Percentiles rank a stretch among this genome's conserved stretches.
Conservation (phyloP, 371 early-diverging fungal genomes). For the Phascolomyces articulosus region DNA sequence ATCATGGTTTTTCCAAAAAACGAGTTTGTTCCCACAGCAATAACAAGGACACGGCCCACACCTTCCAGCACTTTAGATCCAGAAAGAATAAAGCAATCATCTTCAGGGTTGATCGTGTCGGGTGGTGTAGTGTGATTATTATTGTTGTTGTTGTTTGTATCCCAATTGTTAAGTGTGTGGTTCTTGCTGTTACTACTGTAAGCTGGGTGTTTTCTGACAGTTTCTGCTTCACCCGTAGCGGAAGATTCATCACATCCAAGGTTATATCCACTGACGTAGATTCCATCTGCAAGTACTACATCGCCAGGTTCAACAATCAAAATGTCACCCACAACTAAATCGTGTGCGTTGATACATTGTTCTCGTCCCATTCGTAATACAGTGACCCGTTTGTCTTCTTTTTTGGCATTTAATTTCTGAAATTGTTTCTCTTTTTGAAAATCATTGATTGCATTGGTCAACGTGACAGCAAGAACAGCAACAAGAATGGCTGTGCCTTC, state of each 20-base stretch:
- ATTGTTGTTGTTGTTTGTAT: background rate
- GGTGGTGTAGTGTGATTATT: background rate
- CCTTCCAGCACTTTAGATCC: constrained; percentile 94
- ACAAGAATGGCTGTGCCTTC: constrained; percentile 89
- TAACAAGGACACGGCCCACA: constrained; percentile 80
- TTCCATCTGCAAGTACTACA: constrained; percentile 87
- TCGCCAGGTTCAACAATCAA: constrained; percentile 93
- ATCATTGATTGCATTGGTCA: constrained; percentile 95
- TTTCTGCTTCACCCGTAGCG: constrained; percentile 92
- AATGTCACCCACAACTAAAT: constrained; percentile 89
- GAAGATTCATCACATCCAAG: constrained; percentile 90
- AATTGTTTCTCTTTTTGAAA: constrained; percentile 95
- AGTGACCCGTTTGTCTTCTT: constrained; percentile 86
- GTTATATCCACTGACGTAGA: constrained; percentile 80
- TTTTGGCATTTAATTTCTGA: constrained; percentile 88
- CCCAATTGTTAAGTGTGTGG: too few species aligned
- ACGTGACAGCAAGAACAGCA: constrained; percentile 90
- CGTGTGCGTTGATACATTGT: constrained; percentile 79
- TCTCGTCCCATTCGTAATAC: constrained; percentile 78
- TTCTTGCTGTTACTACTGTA: background rate
- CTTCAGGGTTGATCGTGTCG: constrained; percentile 40
- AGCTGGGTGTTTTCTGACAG: constrained; percentile 63
- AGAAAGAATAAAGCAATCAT: constrained; percentile 86
- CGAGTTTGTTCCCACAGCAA: constrained; percentile 84
- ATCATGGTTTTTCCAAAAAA: constrained; percentile 85